Base-by-base conservation (phyloP, 2,329 filamentous ascomycete genomes). In the Blastomyces parvus region DNA sequence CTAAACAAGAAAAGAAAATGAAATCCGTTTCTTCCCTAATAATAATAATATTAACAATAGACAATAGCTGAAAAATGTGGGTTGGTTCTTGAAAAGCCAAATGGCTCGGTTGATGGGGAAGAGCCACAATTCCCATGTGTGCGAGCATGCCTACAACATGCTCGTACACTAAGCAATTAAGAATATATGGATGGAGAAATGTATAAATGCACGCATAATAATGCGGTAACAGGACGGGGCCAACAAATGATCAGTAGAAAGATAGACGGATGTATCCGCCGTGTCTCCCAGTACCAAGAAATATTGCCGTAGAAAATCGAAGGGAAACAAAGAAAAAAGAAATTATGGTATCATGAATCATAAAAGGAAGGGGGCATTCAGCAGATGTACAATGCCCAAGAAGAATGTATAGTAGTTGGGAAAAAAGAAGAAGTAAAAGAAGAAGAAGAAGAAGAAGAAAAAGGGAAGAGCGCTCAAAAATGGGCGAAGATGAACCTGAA, bases 281-380 rank as follows among this genome's bases (percentile, higher is more conserved):
- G 2, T 53, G 25, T 33, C 27, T 53, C 6, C 25, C 19, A 30
- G 50, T 8, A 33, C 50, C 25, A 33, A 19, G 27, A 52, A 52
- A 7, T 27, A 13, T 25, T 22, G 55, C 36, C 36, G 6, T 42
- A 42, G 38, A 57, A 38, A 56, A 25, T 25, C 25, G n/a, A 11
- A 1, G 8, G 4, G 6, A 25, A 11, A n/a, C 0, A 14, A 48
- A 25, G 42, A 19, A 44, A 19, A 48, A 48, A 48, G 2, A 33
- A 11, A 27, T 22, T 58, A 27, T 58, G 38, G n/a, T 58, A 25
- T 58, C 55, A 58, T 58, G 55, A 58, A 58, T 36, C 53, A 36
- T 56, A 33, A 14, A 33, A 56, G n/a, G 36, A 9, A 5, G 19
- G n/a, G 19, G 4, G 8, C 27, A 57, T 38, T 22, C 30, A 56